Evolutionary conservation across 1,284 basidiomycete genomes (phyloP).

Genomic region (Ganoderma lingzhi): DNA sequence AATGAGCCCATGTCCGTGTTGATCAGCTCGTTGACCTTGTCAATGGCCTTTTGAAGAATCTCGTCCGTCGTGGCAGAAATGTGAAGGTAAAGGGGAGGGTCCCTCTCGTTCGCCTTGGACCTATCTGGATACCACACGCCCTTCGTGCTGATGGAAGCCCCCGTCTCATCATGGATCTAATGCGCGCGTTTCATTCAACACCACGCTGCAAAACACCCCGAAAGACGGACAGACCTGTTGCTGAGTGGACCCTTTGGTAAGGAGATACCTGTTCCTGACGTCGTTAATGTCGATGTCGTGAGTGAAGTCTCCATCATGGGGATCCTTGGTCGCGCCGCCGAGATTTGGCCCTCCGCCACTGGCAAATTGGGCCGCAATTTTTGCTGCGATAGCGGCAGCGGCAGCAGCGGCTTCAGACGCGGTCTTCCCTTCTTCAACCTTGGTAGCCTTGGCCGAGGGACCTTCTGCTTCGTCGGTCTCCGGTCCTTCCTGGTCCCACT

Average conservation of each 20-base stretch:
- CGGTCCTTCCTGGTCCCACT: slow-evolving; percentile 75
- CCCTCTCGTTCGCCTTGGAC: slow-evolving; percentile 87
- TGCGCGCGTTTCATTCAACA: not conserved
- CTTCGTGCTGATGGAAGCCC: slow-evolving; percentile 90
- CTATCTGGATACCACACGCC: slow-evolving; percentile 96
- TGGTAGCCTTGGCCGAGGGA: slow-evolving; percentile 52
- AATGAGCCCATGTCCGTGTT: slow-evolving; percentile 87
- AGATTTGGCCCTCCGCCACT: slow-evolving; percentile 49
- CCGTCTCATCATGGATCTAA: slow-evolving; percentile 90
- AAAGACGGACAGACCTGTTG: slow-evolving; percentile 68
- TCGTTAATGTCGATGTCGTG: slow-evolving; percentile 98
- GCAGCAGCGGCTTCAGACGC: slow-evolving; percentile 85
- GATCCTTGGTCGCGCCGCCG: slow-evolving; percentile 64
- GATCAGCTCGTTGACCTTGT: slow-evolving; percentile 88
- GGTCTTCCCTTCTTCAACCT: slow-evolving; percentile 65
- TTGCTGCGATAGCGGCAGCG: slow-evolving; percentile 88
- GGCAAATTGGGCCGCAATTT: slow-evolving; percentile 88
- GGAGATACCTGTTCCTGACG: slow-evolving; percentile 92
- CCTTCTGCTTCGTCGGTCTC: slow-evolving; percentile 49
- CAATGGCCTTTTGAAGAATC: slow-evolving; percentile 82
- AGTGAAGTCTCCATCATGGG: slow-evolving; percentile 85
- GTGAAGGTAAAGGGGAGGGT: slow-evolving; percentile 95
- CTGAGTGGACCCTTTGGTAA: slow-evolving; percentile 95
- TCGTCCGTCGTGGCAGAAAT: slow-evolving; percentile 87
- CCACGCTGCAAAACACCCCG: not conserved